Evolutionary conservation across 108 stramenopile species (phyloP).

Genomic region (Pseudonitzschia pungens): DNA sequence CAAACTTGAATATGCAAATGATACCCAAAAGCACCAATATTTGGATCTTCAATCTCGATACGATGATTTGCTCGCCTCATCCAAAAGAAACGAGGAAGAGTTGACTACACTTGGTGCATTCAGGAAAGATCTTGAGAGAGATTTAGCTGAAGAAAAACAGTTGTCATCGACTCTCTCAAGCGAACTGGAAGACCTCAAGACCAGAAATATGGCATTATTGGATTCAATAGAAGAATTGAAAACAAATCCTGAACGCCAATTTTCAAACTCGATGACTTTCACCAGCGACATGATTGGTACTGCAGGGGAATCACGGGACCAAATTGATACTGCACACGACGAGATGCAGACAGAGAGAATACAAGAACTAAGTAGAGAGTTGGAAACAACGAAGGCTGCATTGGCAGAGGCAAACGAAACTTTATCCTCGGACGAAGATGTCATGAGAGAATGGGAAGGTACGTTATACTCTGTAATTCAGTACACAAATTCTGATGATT

Average conservation of each 20-base stretch:
- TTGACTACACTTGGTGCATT: neutral
- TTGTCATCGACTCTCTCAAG: neutral
- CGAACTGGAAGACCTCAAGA: constrained; percentile 1
- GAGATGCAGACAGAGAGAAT: constrained; percentile 5
- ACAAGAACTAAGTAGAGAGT: constrained; percentile 5
- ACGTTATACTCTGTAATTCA: neutral
- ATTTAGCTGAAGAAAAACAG: constrained; percentile 1
- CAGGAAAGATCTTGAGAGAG: neutral
- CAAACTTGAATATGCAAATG: neutral
- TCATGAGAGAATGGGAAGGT: constrained; percentile 18
- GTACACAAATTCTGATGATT: neutral
- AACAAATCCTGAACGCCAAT: neutral
- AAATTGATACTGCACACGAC: constrained; percentile 13
- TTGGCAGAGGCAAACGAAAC: constrained; percentile 8
- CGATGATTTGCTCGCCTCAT: neutral
- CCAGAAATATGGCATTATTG: constrained; percentile 1
- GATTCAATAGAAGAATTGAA: neutral
- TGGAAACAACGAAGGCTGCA: neutral
- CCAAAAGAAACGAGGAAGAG: neutral
- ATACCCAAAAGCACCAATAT: neutral
- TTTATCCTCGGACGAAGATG: neutral
- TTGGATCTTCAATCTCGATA: constrained; percentile 3
- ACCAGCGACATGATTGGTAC: neutral
- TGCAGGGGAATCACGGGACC: neutral
- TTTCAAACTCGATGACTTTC: too few relatives aligned